These are phyloP conservation scores for Phytophthora fragariaefolia DNA, from an alignment of 352 stramenopile species.

Conservation along the genomic window DNA sequence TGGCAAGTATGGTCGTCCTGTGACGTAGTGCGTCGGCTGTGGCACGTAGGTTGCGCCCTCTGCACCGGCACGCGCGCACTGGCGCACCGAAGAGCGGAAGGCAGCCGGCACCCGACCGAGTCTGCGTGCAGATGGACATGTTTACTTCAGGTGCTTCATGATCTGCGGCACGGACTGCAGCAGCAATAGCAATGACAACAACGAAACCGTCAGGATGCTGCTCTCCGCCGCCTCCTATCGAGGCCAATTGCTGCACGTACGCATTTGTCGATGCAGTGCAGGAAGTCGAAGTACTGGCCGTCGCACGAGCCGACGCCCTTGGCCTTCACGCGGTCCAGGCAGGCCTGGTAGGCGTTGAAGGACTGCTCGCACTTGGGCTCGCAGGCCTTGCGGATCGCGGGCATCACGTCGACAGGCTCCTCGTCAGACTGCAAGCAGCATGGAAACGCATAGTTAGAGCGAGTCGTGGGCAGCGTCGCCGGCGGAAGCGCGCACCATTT, in stretches of 20 bases:
- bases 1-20: conserved; percentile 24
- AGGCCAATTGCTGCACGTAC: conserved; percentile 55
- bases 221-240: not conserved
- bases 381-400: conserved; percentile 92
- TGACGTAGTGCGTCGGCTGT: not conserved
- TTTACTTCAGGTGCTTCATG: conserved; percentile 95
- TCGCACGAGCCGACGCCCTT: conserved; percentile 94
- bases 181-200: conserved; percentile 16
- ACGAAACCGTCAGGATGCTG: conserved; percentile 8
- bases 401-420: conserved; percentile 95
- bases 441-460: conserved; percentile 7
- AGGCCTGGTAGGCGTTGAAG: conserved; percentile 92
- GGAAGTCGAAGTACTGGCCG: conserved; percentile 96
- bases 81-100: conserved; percentile 1
- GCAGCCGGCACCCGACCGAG: not conserved
- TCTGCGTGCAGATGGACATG: conserved; percentile 23
- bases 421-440: conserved; percentile 59
- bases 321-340: conserved; percentile 90
- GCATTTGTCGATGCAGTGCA: conserved; percentile 96
- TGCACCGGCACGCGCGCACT: conserved; percentile 12
- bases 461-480: not conserved
- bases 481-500: conserved; percentile 32
- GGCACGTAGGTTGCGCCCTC: not conserved
- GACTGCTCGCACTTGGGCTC: conserved; percentile 90
- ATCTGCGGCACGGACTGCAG: conserved; percentile 91